phyloP scores from a whole-genome alignment of 768 basidiomycete species.

The Inosperma sp. region DNA sequence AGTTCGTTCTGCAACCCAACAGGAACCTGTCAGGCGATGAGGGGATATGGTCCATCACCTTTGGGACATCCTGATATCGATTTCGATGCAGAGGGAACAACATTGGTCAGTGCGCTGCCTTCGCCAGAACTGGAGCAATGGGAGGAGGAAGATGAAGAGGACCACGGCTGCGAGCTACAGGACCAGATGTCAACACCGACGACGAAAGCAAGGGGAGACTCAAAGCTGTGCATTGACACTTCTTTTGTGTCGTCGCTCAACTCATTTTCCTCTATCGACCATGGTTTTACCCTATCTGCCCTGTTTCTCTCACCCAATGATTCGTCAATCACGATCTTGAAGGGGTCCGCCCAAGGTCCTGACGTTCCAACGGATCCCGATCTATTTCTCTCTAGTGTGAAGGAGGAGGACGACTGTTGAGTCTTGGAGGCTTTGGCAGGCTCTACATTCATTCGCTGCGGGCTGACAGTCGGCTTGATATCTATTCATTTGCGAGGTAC shows the following conservation, averaged over 20 bases:
- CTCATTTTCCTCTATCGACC: neutral
- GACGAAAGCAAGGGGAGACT: too few relatives aligned
- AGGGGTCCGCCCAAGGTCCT: neutral
- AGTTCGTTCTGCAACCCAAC: conserved; percentile 17
- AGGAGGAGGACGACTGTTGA: neutral
- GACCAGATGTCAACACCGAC: too few relatives aligned
- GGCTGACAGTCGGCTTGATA: too few relatives aligned
- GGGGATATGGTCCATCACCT: neutral
- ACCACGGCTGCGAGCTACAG: too few relatives aligned
- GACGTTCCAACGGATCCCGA: neutral
- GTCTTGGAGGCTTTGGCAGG: neutral
- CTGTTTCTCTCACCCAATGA: conserved; percentile 14
- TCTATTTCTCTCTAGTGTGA: neutral
- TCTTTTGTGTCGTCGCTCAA: neutral
- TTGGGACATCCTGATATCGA: neutral
- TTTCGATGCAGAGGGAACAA: too few relatives aligned
- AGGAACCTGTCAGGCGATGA: neutral
- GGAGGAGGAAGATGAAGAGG: too few relatives aligned
- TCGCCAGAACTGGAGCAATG: too few relatives aligned
- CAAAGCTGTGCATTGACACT: conserved; percentile 15
- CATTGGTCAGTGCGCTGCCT: too few relatives aligned
- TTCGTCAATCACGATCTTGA: too few relatives aligned
- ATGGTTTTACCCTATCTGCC: conserved; percentile 11
- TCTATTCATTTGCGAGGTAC: too few relatives aligned
- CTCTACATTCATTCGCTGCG: too few relatives aligned